A percentile compares a stretch with the other conserved stretches of the same genome.
These are phyloP conservation scores for Russula emetica DNA, from an alignment of 768 basidiomycete species.

Conservation along the genomic window DNA sequence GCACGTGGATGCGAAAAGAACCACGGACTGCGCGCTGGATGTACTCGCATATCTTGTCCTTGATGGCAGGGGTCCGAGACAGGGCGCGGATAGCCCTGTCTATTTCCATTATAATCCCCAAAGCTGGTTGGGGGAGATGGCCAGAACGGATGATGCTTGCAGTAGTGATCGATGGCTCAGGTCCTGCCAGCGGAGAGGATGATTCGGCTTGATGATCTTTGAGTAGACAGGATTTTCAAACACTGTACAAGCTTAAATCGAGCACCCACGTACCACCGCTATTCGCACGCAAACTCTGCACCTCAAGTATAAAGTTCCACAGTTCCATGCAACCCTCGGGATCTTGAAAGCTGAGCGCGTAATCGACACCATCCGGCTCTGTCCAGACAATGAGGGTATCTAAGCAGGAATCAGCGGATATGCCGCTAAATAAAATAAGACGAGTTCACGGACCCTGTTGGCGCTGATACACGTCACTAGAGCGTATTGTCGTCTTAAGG, in stretches of 20 bases:
- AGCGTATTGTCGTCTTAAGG: constrained; percentile 74
- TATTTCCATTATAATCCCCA: constrained; percentile 75
- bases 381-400: constrained; percentile 99
- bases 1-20: constrained; percentile 6
- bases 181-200: constrained; percentile 58
- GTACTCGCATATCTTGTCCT: constrained; percentile 86
- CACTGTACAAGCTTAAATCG: constrained; percentile 6
- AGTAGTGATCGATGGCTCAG: constrained; percentile 56
- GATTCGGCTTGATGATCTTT: constrained; percentile 47
- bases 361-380: constrained; percentile 89
- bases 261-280: constrained; percentile 47
- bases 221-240: constrained; percentile 26
- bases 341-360: constrained; percentile 96
- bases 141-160: constrained; percentile 65
- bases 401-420: constrained; percentile 34
- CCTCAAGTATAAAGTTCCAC: constrained; percentile 94
- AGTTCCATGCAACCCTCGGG: constrained; percentile 93
- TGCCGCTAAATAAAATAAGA: constrained; percentile 10
- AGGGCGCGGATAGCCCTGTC: constrained; percentile 74
- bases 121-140: constrained; percentile 67
- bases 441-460: constrained; percentile 63
- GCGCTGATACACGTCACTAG: constrained; percentile 79
- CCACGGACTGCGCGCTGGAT: constrained; percentile 74
- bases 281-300: constrained; percentile 74
- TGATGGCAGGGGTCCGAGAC: constrained; percentile 63